These are phyloP conservation scores for Phytophthora syringae DNA, from an alignment of 352 stramenopile genomes.

Conservation along the genomic window DNA sequence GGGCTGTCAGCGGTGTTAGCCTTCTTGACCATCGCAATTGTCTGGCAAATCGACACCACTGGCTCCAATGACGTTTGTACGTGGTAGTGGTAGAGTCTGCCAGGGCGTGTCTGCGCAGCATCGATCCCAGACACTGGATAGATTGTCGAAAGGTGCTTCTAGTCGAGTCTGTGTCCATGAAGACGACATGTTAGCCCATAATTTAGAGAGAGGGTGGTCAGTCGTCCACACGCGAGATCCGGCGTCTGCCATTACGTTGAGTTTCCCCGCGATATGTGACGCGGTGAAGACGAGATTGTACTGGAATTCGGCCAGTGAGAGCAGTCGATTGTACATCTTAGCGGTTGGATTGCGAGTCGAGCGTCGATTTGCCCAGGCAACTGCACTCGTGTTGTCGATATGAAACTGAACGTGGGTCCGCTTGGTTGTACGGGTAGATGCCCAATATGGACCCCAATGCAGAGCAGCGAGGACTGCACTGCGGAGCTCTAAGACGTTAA, in stretches of 20 bases:
- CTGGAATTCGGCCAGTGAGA: constrained; percentile 28
- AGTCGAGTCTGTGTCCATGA: not conserved
- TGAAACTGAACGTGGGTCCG: constrained; percentile 1
- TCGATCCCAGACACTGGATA: not conserved
- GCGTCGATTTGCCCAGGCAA: constrained; percentile 1
- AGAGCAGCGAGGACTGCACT: constrained; percentile 11
- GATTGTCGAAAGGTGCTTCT: not conserved
- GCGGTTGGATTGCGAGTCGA: constrained; percentile 2
- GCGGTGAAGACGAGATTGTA: constrained; percentile 20
- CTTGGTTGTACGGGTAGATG: not conserved
- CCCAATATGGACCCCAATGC: constrained; percentile 3
- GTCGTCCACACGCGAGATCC: constrained; percentile 20
- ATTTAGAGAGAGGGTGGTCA: not conserved
- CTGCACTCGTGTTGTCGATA: constrained; percentile 12
- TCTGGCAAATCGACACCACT: not conserved
- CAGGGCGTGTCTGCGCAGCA: constrained; percentile 1
- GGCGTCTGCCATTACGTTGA: constrained; percentile 17
- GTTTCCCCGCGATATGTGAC: constrained; percentile 21
- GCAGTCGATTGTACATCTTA: constrained; percentile 17
- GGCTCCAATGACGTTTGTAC: not conserved
- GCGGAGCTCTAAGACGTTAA: constrained; percentile 6
- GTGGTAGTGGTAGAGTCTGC: not conserved
- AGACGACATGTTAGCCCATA: not conserved
- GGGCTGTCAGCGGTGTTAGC: not conserved
- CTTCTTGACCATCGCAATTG: not conserved